A percentile compares a stretch with the other conserved stretches of the same genome.
phyloP scores from a whole-genome alignment of 2,329 filamentous ascomycete species.

The Neofusicoccum umdonicola region DNA sequence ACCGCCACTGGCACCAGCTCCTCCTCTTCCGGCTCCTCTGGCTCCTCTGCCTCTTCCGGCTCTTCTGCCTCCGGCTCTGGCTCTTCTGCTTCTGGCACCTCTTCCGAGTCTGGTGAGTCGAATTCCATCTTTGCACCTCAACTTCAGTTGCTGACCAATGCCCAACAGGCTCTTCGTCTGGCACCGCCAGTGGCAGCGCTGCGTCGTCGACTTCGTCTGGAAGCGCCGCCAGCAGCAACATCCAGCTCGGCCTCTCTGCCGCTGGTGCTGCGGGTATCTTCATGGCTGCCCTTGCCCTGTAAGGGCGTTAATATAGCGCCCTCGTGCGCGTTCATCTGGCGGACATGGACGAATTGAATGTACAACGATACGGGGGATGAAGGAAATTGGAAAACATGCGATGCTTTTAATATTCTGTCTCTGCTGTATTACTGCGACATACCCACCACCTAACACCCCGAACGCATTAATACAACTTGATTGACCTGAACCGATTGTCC shows the following conservation, averaged over 20 bases:
- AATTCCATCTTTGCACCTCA: too few species aligned
- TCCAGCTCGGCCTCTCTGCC: slow-evolving; percentile 28
- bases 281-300: slow-evolving; percentile 39
- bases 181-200: slow-evolving; percentile 22
- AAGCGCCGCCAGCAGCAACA: slow-evolving; percentile 29
- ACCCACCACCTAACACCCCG: neutral
- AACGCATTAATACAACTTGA: neutral
- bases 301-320: slow-evolving; percentile 15
- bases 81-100: slow-evolving; percentile 21
- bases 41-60: slow-evolving; percentile 7
- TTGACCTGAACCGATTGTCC: neutral
- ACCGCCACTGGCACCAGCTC: slow-evolving; percentile 24
- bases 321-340: neutral
- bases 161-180: slow-evolving; percentile 21
- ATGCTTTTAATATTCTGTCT: neutral
- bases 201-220: slow-evolving; percentile 24
- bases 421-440: neutral
- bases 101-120: slow-evolving; percentile 1
- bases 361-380: neutral
- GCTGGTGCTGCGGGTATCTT: slow-evolving; percentile 36
- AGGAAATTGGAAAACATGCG: slow-evolving; percentile 8
- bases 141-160: neutral
- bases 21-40: slow-evolving; percentile 19
- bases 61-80: slow-evolving; percentile 20
- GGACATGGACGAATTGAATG: neutral